Percentiles rank a stretch among this genome's conserved stretches.
Evolutionary conservation across 2,329 filamentous ascomycete genomes (phyloP).

Genomic region (Arthrobotrys entomopaga): DNA sequence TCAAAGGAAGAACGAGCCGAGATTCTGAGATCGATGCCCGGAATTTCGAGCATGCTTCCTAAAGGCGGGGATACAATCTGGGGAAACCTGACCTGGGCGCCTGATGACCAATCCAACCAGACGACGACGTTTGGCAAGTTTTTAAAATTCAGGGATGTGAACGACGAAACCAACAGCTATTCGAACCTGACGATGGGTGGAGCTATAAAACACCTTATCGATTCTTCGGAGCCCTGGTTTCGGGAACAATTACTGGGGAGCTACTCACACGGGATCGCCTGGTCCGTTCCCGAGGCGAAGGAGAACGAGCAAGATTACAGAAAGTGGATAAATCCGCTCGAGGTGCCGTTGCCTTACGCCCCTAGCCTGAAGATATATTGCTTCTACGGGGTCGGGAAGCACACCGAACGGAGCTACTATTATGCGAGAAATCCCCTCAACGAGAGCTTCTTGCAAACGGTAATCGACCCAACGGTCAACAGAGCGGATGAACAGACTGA

Average conservation of each 20-base stretch:
- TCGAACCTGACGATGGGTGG: constrained; percentile 82
- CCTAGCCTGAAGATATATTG: constrained; percentile 94
- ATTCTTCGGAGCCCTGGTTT: constrained; percentile 87
- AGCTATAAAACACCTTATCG: constrained; percentile 80
- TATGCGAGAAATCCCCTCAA: constrained; percentile 67
- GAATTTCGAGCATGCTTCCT: constrained; percentile 82
- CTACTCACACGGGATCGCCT: constrained; percentile 90
- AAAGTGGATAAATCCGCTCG: constrained; percentile 96
- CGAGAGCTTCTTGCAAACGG: constrained; percentile 60
- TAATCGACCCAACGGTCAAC: constrained; percentile 67
- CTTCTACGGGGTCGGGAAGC: constrained; percentile 89
- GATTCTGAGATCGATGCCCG: constrained; percentile 96
- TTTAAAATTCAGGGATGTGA: constrained; percentile 79
- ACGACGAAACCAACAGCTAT: constrained; percentile 71
- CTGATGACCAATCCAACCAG: constrained; percentile 82
- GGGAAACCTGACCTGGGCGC: constrained; percentile 74
- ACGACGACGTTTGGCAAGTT: constrained; percentile 80
- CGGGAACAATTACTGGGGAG: constrained; percentile 74
- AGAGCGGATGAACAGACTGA: constrained; percentile 66
- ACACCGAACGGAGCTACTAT: constrained; percentile 91
- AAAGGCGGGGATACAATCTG: constrained; percentile 94
- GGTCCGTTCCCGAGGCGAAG: constrained; percentile 60
- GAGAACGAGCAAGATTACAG: constrained; percentile 75
- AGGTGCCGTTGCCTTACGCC: constrained; percentile 84
- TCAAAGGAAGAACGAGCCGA: constrained; percentile 89